A percentile compares a stretch with the other conserved stretches of the same genome.
phyloP scores from a whole-genome alignment of 148 eudicot genomes.

The Rhododendron kiyosumense region DNA sequence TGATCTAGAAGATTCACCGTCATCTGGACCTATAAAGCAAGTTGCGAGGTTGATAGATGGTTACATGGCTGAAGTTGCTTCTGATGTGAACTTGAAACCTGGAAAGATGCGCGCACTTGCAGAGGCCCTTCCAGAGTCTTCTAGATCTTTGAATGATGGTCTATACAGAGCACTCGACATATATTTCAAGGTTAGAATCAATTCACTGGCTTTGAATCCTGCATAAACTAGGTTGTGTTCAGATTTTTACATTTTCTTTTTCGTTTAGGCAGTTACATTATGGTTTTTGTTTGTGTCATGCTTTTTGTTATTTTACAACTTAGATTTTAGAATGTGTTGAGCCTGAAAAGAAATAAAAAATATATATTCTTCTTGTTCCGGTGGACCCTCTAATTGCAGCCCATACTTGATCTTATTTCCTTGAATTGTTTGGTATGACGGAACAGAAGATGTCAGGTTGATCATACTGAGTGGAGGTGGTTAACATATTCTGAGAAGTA shows the following conservation, averaged over 20 bases:
- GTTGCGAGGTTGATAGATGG: conserved; percentile 76
- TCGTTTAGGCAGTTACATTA: neutral
- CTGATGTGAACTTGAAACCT: conserved; percentile 87
- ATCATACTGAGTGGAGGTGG: neutral
- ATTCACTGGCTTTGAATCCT: neutral
- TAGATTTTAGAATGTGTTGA: neutral
- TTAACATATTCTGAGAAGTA: neutral
- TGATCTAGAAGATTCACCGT: conserved; percentile 47
- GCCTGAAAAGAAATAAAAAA: neutral
- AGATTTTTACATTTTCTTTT: neutral
- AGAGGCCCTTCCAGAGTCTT: conserved; percentile 77
- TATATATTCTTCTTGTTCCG: neutral
- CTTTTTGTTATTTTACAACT: neutral
- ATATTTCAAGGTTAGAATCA: conserved; percentile 69
- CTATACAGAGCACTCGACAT: conserved; percentile 86
- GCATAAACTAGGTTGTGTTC: neutral
- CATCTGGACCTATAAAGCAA: conserved; percentile 52
- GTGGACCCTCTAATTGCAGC: neutral
- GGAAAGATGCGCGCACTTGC: conserved; percentile 65
- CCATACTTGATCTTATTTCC: neutral
- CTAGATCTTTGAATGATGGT: conserved; percentile 88
- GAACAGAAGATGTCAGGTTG: neutral
- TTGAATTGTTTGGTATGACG: neutral
- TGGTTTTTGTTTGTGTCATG: neutral
- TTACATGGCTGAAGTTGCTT: conserved; percentile 91